These are phyloP conservation scores for Aureobasidium subglaciale DNA, from an alignment of 2,329 filamentous ascomycete species.

Conservation along the genomic window DNA sequence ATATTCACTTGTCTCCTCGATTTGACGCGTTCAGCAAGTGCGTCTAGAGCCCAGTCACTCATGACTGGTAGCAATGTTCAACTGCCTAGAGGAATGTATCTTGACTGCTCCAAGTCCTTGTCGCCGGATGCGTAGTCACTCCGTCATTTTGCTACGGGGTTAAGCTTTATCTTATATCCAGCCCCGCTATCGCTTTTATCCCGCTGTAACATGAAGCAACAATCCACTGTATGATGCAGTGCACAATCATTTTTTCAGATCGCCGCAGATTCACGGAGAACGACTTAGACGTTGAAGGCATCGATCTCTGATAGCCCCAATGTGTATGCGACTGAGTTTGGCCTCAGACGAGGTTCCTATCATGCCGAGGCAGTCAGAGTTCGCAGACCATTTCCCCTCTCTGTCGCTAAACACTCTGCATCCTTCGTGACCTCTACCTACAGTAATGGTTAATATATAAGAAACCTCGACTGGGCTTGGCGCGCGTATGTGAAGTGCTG, in stretches of 20 bases:
- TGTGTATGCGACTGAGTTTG: no score
- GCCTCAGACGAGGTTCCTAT: no score
- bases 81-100: neutral
- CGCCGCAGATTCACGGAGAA: no score
- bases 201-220: no score
- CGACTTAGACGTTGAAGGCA: no score
- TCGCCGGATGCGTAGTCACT: neutral
- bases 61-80: neutral
- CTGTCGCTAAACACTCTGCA: neutral
- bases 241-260: no score
- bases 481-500: neutral
- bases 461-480: neutral
- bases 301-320: no score
- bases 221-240: no score
- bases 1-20: neutral
- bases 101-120: neutral
- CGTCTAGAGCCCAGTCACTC: neutral
- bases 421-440: neutral
- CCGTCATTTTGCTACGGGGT: neutral
- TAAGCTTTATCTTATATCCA: neutral
- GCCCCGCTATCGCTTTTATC: no score
- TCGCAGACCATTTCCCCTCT: no score
- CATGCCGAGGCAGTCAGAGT: no score
- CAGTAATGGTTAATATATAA: neutral
- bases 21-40: neutral